Percentiles rank a stretch among this genome's conserved stretches.
Evolutionary conservation across 2,329 filamentous ascomycete species (phyloP).

Genomic region (Escovopsis sp.): DNA sequence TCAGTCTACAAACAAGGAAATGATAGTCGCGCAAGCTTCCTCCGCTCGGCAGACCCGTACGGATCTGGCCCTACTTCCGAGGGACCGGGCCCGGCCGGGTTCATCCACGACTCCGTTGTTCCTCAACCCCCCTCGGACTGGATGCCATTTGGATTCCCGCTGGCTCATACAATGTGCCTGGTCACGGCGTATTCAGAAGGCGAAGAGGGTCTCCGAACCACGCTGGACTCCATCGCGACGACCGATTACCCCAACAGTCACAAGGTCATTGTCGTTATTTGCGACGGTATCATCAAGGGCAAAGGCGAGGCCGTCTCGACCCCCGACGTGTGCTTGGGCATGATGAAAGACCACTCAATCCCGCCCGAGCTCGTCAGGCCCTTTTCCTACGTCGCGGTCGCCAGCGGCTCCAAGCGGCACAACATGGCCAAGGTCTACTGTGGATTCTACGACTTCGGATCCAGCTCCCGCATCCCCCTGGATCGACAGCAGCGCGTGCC

Average conservation of each 20-base stretch:
- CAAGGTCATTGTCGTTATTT: constrained; percentile 91
- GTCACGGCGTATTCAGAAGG: constrained; percentile 97
- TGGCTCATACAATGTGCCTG: constrained; percentile 85
- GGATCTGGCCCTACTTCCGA: constrained; percentile 42
- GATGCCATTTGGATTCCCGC: constrained; percentile 90
- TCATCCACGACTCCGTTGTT: constrained; percentile 90
- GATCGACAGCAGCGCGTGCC: constrained; percentile 94
- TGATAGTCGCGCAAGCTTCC: constrained; percentile 48
- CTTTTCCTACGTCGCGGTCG: constrained; percentile 93
- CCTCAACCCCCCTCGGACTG: constrained; percentile 93
- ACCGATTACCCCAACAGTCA: constrained; percentile 99
- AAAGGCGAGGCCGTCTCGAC: constrained; percentile 76
- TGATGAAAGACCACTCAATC: constrained; percentile 86
- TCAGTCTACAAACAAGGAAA: constrained; percentile 57
- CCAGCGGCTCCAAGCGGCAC: constrained; percentile 90
- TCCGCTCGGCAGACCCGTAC: constrained; percentile 40
- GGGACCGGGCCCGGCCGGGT: constrained; percentile 72
- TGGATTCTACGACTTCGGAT: constrained; percentile 94
- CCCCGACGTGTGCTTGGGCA: constrained; percentile 74
- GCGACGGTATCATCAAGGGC: constrained; percentile 95
- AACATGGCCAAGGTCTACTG: constrained; percentile 99
- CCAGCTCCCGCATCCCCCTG: constrained; percentile 57
- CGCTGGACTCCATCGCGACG: constrained; percentile 87
- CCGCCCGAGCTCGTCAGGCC: constrained; percentile 68
- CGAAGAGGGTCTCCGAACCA: constrained; percentile 80